Base-by-base conservation (phyloP, 371 early-diverging fungal genomes). In the Rhizomucor pusillus region DNA sequence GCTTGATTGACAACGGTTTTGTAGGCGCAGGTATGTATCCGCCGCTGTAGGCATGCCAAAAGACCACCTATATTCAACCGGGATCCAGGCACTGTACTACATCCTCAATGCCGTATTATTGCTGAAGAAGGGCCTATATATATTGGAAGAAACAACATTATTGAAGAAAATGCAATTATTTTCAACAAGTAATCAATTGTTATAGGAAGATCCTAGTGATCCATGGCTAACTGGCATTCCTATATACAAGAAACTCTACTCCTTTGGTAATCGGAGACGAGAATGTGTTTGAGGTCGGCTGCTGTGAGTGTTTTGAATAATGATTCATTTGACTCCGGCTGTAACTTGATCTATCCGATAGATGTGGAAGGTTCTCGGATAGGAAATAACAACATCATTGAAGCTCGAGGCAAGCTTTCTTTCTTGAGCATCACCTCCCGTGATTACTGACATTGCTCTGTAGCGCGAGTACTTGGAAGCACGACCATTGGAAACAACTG, bases 261-360 rank as follows among this genome's bases (percentile, higher is more conserved):
- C 78, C 85, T 7, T 66, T 89, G 52, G 73, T 82, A 45, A 88
- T 91, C 61, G 91, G 91, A 1, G 84, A 88, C 53, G 80, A 86
- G 37, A 91, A 89, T 53, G 78, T 86, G 6, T 88, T 91, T 66
- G 89, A 88, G 75, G 89, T 88, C 29, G 86, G 87, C 16, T 82
- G 80, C 43, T 76, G 90, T 88, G 73, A 59, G 80, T 56, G 0
- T 18, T 52, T 40, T 16, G 20, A 7, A 3, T 29, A 29, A 7
- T 29, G n/a, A 37, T 39, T 18, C 20, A 9, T 36, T 12, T 2
- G 25, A 18, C 10, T 49, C 18, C 16, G 36, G n/a, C 24, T 35
- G 11, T 25, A 35, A 13, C n/a, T n/a, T 29, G 29, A 29, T 29
- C 7, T 3, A 29, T 29, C 29, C 7, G 14, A 20, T 65, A 90